phyloP scores from a whole-genome alignment of 1,284 basidiomycete species.

The Cryptococcus sp. region DNA sequence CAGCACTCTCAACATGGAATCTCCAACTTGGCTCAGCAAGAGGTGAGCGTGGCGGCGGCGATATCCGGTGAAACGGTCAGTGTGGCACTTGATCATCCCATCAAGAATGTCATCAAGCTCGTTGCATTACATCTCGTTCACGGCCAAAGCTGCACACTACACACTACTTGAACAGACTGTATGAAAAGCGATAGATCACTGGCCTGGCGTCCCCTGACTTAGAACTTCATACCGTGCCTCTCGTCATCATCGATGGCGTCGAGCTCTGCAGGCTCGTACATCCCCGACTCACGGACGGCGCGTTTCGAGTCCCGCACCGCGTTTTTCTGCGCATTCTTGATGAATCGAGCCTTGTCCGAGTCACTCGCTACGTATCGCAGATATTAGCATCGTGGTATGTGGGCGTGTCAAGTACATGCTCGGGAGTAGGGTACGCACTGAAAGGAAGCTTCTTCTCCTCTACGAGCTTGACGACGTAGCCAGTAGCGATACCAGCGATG shows the following conservation, averaged over 20 bases:
- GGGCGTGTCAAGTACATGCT: no score
- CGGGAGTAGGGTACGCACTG: slow-evolving; percentile 27
- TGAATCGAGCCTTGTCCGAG: slow-evolving; percentile 33
- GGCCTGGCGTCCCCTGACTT: no score
- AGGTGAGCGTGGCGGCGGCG: no score
- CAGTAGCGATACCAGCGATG: slow-evolving; percentile 34
- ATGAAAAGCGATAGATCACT: no score
- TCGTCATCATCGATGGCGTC: slow-evolving; percentile 36
- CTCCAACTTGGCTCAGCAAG: no score
- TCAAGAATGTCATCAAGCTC: neutral
- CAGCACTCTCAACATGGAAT: no score
- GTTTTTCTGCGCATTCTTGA: slow-evolving; percentile 27
- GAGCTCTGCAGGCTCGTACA: slow-evolving; percentile 32
- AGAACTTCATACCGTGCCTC: slow-evolving; percentile 21
- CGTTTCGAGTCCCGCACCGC: slow-evolving; percentile 36
- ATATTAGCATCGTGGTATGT: neutral
- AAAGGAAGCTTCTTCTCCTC: slow-evolving; percentile 43
- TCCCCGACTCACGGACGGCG: slow-evolving; percentile 37
- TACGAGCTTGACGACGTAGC: slow-evolving; percentile 32
- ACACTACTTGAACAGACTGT: no score
- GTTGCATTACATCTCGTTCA: no score
- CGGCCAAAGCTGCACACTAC: no score
- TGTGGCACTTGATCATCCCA: neutral
- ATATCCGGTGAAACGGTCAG: no score
- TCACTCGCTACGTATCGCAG: slow-evolving; percentile 23